A percentile compares a stretch with the other conserved stretches of the same genome.
Evolutionary conservation across 306 rosid species (phyloP).

Genomic region (Prinsepia uniflora): DNA sequence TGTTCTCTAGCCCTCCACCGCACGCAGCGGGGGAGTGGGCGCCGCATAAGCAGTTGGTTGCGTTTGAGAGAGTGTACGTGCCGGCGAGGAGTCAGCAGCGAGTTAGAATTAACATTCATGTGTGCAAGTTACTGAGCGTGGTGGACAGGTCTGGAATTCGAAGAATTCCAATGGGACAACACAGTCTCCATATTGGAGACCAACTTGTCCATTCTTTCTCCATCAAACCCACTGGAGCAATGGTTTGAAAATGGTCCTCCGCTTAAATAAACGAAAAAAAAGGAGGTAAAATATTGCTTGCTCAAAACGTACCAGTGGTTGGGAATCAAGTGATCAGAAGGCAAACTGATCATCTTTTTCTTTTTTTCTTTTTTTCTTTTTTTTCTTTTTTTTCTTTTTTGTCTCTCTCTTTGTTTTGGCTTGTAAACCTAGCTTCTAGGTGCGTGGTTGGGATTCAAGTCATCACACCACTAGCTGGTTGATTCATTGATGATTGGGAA

Average conservation of each 20-base stretch:
- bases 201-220: constrained; percentile 45
- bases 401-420: no score
- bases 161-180: constrained; percentile 70
- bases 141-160: constrained; percentile 70
- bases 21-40: constrained; percentile 43
- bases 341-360: no score
- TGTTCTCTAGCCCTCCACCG: constrained; percentile 62
- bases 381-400: no score
- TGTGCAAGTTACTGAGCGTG: constrained; percentile 71
- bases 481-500: neutral
- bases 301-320: no score
- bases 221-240: constrained; percentile 38
- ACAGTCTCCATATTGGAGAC: constrained; percentile 58
- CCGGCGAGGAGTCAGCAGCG: constrained; percentile 39
- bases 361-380: no score
- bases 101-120: constrained; percentile 54
- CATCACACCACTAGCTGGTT: no score
- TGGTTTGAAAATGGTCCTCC: no score
- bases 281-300: no score
- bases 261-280: no score
- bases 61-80: constrained; percentile 66
- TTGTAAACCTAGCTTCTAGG: no score
- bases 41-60: constrained; percentile 56
- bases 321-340: no score
- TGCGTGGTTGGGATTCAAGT: no score